Base-by-base conservation (phyloP, 768 basidiomycete species). In the Boletus pseudo-olivaceus region DNA sequence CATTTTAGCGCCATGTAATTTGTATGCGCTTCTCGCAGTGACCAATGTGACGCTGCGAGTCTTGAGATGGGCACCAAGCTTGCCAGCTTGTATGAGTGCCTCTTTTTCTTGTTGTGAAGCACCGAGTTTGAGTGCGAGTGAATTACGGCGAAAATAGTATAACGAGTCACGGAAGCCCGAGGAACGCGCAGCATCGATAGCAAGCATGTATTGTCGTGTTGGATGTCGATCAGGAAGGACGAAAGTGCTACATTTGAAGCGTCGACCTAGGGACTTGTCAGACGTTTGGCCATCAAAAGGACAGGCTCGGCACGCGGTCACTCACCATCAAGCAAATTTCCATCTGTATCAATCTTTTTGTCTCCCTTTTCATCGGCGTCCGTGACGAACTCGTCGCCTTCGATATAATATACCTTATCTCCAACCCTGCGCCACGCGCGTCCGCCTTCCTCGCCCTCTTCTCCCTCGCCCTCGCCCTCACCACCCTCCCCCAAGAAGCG, bases 141-240 rank as follows among this genome's bases (percentile, higher is more conserved):
- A 83, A 59, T 96, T 97, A 7, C 93, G 82, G 3, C 97, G 88
- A 73, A 98, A 95, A 72, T 98, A 98, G 72, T 98, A 97, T n/a
- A 98, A 76, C 9, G 97, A 98, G 70, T 98, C 97, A 45, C 93
- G 83, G 73, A 93, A 98, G 5, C 97, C 97, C 19, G 93, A 95
- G 9, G 92, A 91, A 27, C 96, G 85, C 1, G 97, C 97, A 4
- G 94, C 96, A 65, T 99, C 97, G 54, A 99, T 98, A 20, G 96
- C 94, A 39, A 98, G 88, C 83, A 97, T 90, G 73, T 97, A 99
- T 56, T 83, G 78, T 42, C 88, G 81, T 27, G 90, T 81, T 9
- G 93, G 86, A 63, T 98, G 86, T 20, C 96, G 83, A 52, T 83
- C 84, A 0, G 92, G 88, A 6, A 94, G 82, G n/a, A 80, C 73